Conservation (phyloP, 73 alveolate genomes). For the Durusdinium trenchii region DNA sequence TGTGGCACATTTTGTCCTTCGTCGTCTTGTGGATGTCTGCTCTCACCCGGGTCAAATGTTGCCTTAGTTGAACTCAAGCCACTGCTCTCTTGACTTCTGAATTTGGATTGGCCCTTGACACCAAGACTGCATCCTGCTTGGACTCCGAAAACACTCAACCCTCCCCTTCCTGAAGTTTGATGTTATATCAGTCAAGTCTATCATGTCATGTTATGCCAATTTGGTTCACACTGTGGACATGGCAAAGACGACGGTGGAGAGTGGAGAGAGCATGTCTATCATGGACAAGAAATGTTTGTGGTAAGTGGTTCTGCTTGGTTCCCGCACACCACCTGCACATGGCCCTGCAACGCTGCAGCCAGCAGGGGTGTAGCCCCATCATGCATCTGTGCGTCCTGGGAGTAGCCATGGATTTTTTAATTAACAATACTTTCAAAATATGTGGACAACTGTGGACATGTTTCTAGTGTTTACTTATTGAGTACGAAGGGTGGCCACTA, state of each 20-base stretch:
- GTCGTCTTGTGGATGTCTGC: slow-evolving; percentile 92
- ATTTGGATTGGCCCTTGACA: too few species aligned
- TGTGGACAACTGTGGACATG: too few species aligned
- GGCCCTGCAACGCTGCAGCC: slow-evolving; percentile 90
- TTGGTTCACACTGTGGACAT: background rate
- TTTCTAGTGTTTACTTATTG: too few species aligned
- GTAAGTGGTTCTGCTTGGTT: background rate
- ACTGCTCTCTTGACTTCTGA: background rate
- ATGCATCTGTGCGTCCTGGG: slow-evolving; percentile 83
- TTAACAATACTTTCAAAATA: too few species aligned
- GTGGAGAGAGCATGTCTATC: too few species aligned
- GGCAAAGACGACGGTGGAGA: too few species aligned
- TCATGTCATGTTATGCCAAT: background rate
- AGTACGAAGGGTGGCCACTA: too few species aligned
- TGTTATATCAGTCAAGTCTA: background rate
- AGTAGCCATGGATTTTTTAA: too few species aligned
- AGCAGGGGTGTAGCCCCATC: slow-evolving; percentile 85
- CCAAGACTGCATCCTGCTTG: too few species aligned
- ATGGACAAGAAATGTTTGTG: too few species aligned
- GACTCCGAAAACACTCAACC: background rate
- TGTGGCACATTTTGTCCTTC: slow-evolving; percentile 3
- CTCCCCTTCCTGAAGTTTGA: background rate
- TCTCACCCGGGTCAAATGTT: slow-evolving; percentile 65
- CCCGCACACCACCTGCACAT: slow-evolving; percentile 33
- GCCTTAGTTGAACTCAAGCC: background rate